These are phyloP conservation scores for Cytospora piceae DNA, from an alignment of 2,329 filamentous ascomycete genomes.

Conservation along the genomic window DNA sequence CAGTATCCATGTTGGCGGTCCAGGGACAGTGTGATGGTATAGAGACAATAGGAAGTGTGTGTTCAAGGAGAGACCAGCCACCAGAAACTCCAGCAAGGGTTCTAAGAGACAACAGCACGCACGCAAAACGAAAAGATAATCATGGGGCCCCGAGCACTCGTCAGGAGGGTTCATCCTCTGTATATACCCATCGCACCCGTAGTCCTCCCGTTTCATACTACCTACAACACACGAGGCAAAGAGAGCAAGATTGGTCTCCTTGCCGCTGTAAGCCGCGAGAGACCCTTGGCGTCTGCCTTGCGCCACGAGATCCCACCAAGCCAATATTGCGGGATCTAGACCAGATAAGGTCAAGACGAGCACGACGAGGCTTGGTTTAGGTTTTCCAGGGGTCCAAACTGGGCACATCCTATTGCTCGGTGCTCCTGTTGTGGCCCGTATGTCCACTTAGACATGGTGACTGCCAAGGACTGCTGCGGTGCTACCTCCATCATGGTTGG, in stretches of 20 bases:
- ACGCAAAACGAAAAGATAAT: not conserved
- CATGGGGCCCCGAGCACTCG: not conserved
- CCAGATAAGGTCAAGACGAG: not conserved
- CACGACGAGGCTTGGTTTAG: conserved; percentile 8
- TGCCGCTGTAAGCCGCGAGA: not conserved
- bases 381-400: not conserved
- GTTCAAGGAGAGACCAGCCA: not conserved
- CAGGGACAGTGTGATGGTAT: not conserved
- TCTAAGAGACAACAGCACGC: not conserved
- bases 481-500: not conserved
- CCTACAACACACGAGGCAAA: not conserved
- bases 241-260: not conserved
- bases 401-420: not conserved
- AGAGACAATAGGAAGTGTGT: not conserved
- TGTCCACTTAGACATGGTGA: conserved; percentile 2
- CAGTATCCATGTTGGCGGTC: not conserved
- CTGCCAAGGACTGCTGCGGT: not conserved
- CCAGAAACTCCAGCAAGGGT: not conserved
- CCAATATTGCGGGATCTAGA: not conserved
- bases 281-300: not conserved
- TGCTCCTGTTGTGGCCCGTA: not conserved
- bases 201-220: not conserved
- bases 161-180: not conserved
- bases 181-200: conserved; percentile 3
- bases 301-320: not conserved